Evolutionary conservation across 768 basidiomycete species (phyloP), one percentile per base, ranked within the genome.

Genomic region (Xerocomellus dryophilus): DNA sequence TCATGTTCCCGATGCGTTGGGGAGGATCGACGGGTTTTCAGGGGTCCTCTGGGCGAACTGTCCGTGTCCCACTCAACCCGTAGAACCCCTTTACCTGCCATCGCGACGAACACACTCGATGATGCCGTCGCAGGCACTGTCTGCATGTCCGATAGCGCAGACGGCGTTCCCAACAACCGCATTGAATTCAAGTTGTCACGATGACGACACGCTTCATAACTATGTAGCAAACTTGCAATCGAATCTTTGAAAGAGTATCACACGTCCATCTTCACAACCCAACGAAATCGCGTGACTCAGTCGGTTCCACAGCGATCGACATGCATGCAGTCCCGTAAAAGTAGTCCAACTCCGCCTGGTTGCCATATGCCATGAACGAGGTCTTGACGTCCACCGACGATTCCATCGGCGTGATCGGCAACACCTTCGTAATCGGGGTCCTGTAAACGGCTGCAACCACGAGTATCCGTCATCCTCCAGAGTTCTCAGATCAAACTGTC

Each of bases 241-340:
- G 7, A n/a, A 8, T 36, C 32, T 14, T 32, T 32, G 32, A 14
- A 32, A 25, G 9, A 21, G n/a, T 45, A 25, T 12, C 18, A 23
- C 44, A 34, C 3, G 15, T 18, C 29, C 8, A 8, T 25, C 14
- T 27, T 46, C 23, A 49, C 47, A 38, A 4, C 18, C 7, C 39
- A 35, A 45, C 3, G 12, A 20, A 2, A 0, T 27, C 21, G 23
- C 60, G 57, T 0, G 49, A 45, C 11, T 43, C 54, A 0, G 46
- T 51, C 0, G 53, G 38, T 39, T 27, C 54, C 15, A 59, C 41
- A 9, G 45, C 27, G 14, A 59, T 34, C 43, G 62, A 40, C 53
- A 61, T 55, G 47, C 53, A 62, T 4, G 54, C 60, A 23, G 45
- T 51, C 20, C 53, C 60, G n/a, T 62, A 59, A 43, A 58, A 58